Evolutionary conservation across 73 alveolate species (phyloP).

Genomic region (Paramecium sonneborni): DNA sequence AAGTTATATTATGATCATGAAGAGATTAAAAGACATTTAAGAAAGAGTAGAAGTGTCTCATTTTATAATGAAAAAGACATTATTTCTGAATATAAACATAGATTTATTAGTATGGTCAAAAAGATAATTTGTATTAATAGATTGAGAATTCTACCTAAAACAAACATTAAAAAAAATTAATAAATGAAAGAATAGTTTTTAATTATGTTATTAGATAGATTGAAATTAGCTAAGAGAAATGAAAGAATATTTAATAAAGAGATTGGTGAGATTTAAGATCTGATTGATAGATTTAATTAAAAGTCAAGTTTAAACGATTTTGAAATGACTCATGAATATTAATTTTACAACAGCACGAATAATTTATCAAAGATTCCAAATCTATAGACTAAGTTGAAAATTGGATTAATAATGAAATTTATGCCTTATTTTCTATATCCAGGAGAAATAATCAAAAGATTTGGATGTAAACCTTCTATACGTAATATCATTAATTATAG

Average conservation of each 20-base stretch:
- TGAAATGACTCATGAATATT: background rate
- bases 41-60: background rate
- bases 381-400: background rate
- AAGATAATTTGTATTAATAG: background rate
- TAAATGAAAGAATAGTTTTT: background rate
- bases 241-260: background rate
- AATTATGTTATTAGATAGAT: background rate
- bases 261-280: background rate
- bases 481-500: slow-evolving; percentile 29
- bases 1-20: background rate
- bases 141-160: background rate
- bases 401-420: slow-evolving; percentile 23
- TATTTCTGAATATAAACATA: background rate
- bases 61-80: slow-evolving; percentile 11
- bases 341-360: background rate
- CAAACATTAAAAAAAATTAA: background rate
- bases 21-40: background rate
- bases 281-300: background rate
- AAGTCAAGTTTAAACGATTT: background rate
- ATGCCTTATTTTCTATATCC: slow-evolving; percentile 28
- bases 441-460: slow-evolving; percentile 24
- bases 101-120: background rate
- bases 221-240: background rate
- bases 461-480: slow-evolving; percentile 25
- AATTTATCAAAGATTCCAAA: background rate